Conservation (phyloP, 1,284 basidiomycete genomes). For the Trichosporon asahii region DNA sequence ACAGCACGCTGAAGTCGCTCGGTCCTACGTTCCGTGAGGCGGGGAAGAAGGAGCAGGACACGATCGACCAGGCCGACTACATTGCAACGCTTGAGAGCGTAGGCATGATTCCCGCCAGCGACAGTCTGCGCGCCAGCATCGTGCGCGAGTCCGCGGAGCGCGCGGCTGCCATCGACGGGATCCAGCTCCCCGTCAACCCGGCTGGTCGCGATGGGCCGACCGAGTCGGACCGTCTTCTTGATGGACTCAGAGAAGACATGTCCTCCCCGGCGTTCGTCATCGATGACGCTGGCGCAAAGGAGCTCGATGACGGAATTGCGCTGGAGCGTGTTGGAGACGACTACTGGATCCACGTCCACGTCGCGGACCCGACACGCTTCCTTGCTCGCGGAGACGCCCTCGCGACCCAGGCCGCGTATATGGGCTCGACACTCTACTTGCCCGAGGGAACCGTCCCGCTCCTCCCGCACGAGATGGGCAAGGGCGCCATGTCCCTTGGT, state of each 20-base stretch:
- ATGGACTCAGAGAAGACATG: slow-evolving; percentile 67
- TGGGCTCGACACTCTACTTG: slow-evolving; percentile 62
- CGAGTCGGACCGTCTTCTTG: slow-evolving; percentile 22
- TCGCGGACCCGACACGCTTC: slow-evolving; percentile 85
- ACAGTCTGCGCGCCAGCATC: slow-evolving; percentile 51
- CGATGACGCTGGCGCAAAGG: slow-evolving; percentile 75
- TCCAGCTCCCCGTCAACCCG: slow-evolving; percentile 25
- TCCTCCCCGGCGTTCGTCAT: slow-evolving; percentile 80
- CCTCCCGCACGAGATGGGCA: slow-evolving; percentile 58
- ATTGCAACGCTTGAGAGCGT: slow-evolving; percentile 61
- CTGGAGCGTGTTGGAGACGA: slow-evolving; percentile 64
- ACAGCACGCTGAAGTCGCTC: slow-evolving; percentile 64
- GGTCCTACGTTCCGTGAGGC: slow-evolving; percentile 21
- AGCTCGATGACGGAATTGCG: slow-evolving; percentile 93
- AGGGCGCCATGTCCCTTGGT: slow-evolving; percentile 61
- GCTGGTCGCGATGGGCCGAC: slow-evolving; percentile 23
- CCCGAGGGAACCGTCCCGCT: slow-evolving; percentile 65
- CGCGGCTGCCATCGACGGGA: slow-evolving; percentile 29
- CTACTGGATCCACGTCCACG: slow-evolving; percentile 83
- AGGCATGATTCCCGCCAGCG: slow-evolving; percentile 71
- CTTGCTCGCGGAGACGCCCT: slow-evolving; percentile 68
- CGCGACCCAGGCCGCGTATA: slow-evolving; percentile 58
- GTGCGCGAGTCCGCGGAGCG: slow-evolving; percentile 30
- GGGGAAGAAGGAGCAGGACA: slow-evolving; percentile 41
- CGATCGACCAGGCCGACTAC: slow-evolving; percentile 52